Percentiles rank a stretch among this genome's conserved stretches.
phyloP scores from a whole-genome alignment of 371 early-diverging fungal species.

The Circinella minor region DNA sequence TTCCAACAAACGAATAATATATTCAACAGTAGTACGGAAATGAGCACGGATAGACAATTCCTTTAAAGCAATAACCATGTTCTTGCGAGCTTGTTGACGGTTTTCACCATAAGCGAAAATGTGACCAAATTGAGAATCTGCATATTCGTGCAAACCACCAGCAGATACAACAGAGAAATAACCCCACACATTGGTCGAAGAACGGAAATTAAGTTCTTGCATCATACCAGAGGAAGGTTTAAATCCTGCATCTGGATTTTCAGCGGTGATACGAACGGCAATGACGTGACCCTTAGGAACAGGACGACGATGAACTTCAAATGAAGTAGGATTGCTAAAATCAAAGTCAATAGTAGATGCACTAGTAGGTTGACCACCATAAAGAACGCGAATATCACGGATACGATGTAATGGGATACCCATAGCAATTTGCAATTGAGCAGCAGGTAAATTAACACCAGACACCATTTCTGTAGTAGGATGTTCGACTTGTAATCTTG shows the following conservation, averaged over 20 bases:
- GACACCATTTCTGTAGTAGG: slow-evolving; percentile 99
- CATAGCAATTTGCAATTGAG: slow-evolving; percentile 98
- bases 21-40: slow-evolving; percentile 98
- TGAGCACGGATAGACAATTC: slow-evolving; percentile 98
- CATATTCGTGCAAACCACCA: slow-evolving; percentile 97
- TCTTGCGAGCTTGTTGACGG: slow-evolving; percentile 92
- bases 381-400: slow-evolving; percentile 94
- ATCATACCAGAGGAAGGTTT: slow-evolving; percentile 96
- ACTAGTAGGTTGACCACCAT: slow-evolving; percentile 84
- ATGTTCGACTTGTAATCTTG: slow-evolving; percentile 99
- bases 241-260: slow-evolving; percentile 99
- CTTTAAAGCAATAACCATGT: slow-evolving; percentile 96
- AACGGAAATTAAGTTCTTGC: slow-evolving; percentile 94
- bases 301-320: slow-evolving; percentile 88
- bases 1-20: slow-evolving; percentile 93
- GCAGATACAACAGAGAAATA: slow-evolving; percentile 96
- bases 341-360: slow-evolving; percentile 94
- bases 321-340: slow-evolving; percentile 75
- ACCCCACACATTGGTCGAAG: slow-evolving; percentile 96
- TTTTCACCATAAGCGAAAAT: slow-evolving; percentile 97
- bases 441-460: slow-evolving; percentile 97
- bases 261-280: slow-evolving; percentile 98
- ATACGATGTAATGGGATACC: slow-evolving; percentile 95
- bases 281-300: slow-evolving; percentile 97
- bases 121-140: slow-evolving; percentile 99